Percentiles rank a stretch among this genome's conserved stretches.
phyloP scores from a whole-genome alignment of 352 stramenopile species.

The Vaucheria bursata region DNA sequence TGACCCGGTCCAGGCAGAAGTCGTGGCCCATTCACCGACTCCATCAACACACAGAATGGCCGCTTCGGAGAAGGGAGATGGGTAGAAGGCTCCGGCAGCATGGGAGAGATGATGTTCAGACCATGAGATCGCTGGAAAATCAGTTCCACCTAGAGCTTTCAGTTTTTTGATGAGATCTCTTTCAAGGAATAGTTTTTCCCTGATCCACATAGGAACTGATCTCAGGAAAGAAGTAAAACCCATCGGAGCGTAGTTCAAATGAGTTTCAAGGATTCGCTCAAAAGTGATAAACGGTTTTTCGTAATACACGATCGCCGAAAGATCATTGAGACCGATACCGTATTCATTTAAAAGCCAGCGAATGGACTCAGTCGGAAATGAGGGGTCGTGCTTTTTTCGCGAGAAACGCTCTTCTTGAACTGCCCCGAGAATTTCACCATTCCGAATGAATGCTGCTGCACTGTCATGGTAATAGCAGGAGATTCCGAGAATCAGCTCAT shows the following conservation, averaged over 20 bases:
- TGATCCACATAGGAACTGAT: not conserved
- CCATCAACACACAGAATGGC: not conserved
- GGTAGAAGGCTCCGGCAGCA: not conserved
- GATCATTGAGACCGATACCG: not conserved
- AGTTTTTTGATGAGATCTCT: not conserved
- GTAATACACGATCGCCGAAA: not conserved
- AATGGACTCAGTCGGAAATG: not conserved
- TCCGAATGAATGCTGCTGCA: not conserved
- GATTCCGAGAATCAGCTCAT: constrained; percentile 3
- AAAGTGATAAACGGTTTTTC: not conserved
- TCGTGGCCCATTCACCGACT: not conserved
- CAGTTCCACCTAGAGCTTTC: too few species aligned
- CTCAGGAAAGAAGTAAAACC: not conserved
- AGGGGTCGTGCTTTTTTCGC: not conserved
- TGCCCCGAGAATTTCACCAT: not conserved
- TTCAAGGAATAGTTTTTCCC: not conserved
- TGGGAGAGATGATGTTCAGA: constrained; percentile 1
- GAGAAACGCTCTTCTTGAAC: not conserved
- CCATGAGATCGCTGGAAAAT: too few species aligned
- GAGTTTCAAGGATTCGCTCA: not conserved
- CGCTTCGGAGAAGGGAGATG: not conserved
- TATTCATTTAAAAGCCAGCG: not conserved
- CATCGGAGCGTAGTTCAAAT: not conserved
- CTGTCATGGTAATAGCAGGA: not conserved
- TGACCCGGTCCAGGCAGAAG: not conserved